A percentile compares a stretch with the other conserved stretches of the same genome.
phyloP scores from a whole-genome alignment of 2,329 filamentous ascomycete species.

The Metarhizium album region DNA sequence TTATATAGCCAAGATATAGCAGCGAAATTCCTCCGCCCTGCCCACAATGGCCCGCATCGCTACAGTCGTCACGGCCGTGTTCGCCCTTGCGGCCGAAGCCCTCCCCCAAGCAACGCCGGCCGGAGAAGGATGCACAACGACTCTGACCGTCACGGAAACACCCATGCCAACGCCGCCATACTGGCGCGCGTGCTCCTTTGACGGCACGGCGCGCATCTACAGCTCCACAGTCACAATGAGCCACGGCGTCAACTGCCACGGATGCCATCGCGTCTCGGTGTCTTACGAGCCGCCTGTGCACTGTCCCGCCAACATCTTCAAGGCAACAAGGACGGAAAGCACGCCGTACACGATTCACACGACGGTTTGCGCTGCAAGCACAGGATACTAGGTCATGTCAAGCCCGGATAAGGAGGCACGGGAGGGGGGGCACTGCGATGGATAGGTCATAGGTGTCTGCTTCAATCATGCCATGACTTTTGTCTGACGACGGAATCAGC shows the following conservation, averaged over 20 bases:
- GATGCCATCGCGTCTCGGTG: conserved; percentile 17
- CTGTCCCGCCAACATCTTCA: conserved; percentile 17
- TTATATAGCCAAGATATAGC: not conserved
- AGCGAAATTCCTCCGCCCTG: not conserved
- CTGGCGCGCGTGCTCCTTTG: conserved; percentile 15
- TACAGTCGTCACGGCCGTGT: not conserved
- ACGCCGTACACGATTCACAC: conserved; percentile 16
- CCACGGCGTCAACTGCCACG: conserved; percentile 20
- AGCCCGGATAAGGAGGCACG: not conserved
- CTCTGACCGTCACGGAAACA: conserved; percentile 15
- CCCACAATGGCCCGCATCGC: not conserved
- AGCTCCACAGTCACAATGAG: conserved; percentile 16
- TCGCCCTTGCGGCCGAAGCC: not conserved
- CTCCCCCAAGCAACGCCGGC: not conserved
- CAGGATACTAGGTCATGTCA: not conserved
- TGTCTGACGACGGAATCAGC: not conserved
- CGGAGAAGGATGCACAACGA: conserved; percentile 16
- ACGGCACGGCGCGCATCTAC: conserved; percentile 16
- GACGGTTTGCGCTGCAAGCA: conserved; percentile 16
- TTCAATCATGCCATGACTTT: not conserved
- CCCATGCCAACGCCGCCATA: conserved; percentile 20
- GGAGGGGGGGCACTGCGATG: too few species aligned
- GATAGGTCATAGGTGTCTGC: not conserved
- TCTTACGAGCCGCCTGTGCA: conserved; percentile 10
- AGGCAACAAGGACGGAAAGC: conserved; percentile 9